A percentile compares a stretch with the other conserved stretches of the same genome.
Conservation (phyloP, 1,284 basidiomycete genomes). For the Thecaphora thlaspeos region DNA sequence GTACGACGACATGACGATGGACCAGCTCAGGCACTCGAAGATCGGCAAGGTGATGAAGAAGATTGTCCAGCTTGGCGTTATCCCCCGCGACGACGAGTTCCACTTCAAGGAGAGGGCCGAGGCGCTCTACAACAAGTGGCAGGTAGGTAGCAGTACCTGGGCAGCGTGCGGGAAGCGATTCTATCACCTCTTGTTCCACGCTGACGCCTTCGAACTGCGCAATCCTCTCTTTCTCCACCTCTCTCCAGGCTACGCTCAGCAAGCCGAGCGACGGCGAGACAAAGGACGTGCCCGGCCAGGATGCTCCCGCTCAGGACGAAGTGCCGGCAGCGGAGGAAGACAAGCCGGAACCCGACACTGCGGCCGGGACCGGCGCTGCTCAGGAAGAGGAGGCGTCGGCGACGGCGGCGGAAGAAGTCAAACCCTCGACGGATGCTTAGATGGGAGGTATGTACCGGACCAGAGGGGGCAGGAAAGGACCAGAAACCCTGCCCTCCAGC, state of each 20-base stretch:
- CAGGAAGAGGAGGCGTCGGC: no score
- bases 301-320: background rate
- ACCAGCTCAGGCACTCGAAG: constrained; percentile 82
- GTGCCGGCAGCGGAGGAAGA: background rate
- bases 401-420: background rate
- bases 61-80: constrained; percentile 70
- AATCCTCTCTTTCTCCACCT: no score
- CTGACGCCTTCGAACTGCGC: no score
- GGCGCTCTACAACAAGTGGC: constrained; percentile 60
- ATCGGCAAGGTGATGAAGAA: constrained; percentile 98
- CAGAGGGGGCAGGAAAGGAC: no score
- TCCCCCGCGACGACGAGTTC: constrained; percentile 81
- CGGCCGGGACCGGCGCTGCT: no score
- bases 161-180: no score
- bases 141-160: background rate
- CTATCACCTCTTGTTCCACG: no score
- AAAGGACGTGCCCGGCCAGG: background rate
- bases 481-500: no score
- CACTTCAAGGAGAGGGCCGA: constrained; percentile 74
- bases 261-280: background rate
- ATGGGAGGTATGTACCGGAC: no score
- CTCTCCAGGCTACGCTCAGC: no score
- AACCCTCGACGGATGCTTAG: background rate
- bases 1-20: constrained; percentile 76
- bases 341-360: background rate